Base-by-base conservation (phyloP, 148 eudicot species). In the Fagopyrum esculentum region DNA sequence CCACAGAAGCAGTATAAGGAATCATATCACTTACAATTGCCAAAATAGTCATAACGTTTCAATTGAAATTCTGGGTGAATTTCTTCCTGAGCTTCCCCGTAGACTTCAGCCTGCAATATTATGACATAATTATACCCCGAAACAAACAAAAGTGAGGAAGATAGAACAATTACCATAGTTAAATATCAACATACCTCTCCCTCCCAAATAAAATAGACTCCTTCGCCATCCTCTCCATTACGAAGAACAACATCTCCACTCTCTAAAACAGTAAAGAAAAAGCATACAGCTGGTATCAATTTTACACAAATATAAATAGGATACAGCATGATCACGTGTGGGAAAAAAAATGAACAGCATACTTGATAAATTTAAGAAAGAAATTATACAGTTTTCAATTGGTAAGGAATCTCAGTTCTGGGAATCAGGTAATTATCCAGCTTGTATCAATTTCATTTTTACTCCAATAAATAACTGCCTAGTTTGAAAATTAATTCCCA, bases 131-230 rank as follows among this genome's bases (percentile, higher is more conserved):
- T 0, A 15, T 6, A 30, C 16, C 12, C 61, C 46, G 50, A 40
- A 69, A 49, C 45, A 5, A 40, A 56, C 69, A 45, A 68, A 61
- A 6, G 44, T 4, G 71, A 29, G 71, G 47, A 4, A 59, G 29
- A 49, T 1, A 52, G 71, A 76, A 54, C 48, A 70, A 16, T 2
- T 44, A 8, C 26, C 40, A 26, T 45, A 71, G 29, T 47, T 46
- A 60, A 73, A 52, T 43, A 55, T 22, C 50, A 82, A 56, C 77
- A 80, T 81, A 90, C 99, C 88, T 90, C 91, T 57, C 99, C 99
- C 45, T 90, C 91, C 90, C 90, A 92, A 61, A 92, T 80, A 78
- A 95, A 92, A 81, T 90, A 92, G 51, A 90, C 78, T 55, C 97
- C 97, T 66, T 83, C 90, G 40, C 88, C 92, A 72, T 74, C 82